phyloP scores from a whole-genome alignment of 257 asterid genomes.

The Fraxinus americana region DNA sequence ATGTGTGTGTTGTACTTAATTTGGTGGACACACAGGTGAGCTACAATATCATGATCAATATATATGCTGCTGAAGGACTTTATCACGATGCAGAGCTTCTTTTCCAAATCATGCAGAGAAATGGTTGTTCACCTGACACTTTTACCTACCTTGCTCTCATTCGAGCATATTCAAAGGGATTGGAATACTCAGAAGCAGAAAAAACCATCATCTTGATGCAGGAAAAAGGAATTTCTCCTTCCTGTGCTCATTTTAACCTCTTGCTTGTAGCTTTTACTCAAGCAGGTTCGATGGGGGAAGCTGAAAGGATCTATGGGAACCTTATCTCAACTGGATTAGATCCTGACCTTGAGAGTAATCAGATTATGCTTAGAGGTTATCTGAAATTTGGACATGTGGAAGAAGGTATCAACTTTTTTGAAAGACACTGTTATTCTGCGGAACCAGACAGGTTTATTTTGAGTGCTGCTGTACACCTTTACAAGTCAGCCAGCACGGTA shows the following conservation, averaged over 20 bases:
- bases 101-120: slow-evolving; percentile 50
- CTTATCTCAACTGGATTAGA: slow-evolving; percentile 39
- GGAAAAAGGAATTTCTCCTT: slow-evolving; percentile 56
- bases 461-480: slow-evolving; percentile 78
- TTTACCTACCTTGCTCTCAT: slow-evolving; percentile 64
- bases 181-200: slow-evolving; percentile 60
- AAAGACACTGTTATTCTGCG: slow-evolving; percentile 46
- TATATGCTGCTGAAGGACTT: slow-evolving; percentile 62
- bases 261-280: slow-evolving; percentile 54
- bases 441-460: slow-evolving; percentile 61
- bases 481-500: slow-evolving; percentile 50
- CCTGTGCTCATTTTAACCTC: slow-evolving; percentile 66
- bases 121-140: slow-evolving; percentile 60
- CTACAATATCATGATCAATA: slow-evolving; percentile 66
- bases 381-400: slow-evolving; percentile 59
- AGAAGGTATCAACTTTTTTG: slow-evolving; percentile 67
- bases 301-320: slow-evolving; percentile 53
- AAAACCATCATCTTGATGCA: slow-evolving; percentile 56
- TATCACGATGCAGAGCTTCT: slow-evolving; percentile 62
- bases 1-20: not conserved
- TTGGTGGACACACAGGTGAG: slow-evolving; percentile 51
- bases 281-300: slow-evolving; percentile 61
- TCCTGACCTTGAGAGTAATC: slow-evolving; percentile 57
- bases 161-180: slow-evolving; percentile 55
- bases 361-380: slow-evolving; percentile 73